These are phyloP conservation scores for Crithidia brevicula DNA, from an alignment of 208 protist genomes.

Conservation along the genomic window DNA sequence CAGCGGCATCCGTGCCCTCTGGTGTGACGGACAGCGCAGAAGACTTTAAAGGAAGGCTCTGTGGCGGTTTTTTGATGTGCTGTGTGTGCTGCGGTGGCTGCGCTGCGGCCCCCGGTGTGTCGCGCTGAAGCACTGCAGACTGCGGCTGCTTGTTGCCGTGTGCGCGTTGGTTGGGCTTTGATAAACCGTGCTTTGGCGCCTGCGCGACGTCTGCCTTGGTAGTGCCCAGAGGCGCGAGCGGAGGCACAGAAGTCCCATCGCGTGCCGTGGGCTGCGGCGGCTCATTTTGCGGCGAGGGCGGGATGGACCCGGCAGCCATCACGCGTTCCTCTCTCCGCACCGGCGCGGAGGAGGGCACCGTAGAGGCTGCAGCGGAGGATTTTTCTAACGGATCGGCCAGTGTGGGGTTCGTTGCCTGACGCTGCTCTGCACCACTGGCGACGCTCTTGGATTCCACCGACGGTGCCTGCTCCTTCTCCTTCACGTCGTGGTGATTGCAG, in stretches of 20 bases:
- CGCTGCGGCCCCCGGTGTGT: neutral
- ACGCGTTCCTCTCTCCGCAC: neutral
- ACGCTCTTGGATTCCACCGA: neutral
- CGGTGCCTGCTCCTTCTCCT: neutral
- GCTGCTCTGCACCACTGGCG: neutral
- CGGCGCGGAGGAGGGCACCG: neutral
- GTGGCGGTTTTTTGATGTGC: neutral
- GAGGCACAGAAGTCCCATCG: neutral
- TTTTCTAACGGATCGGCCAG: neutral
- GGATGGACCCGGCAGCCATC: neutral
- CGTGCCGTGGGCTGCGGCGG: conserved; percentile 8
- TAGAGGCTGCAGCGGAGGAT: neutral
- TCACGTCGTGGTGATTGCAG: conserved; percentile 36
- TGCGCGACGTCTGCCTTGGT: too few relatives aligned
- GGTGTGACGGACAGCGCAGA: neutral
- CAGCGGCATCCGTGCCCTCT: neutral
- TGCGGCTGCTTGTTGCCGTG: neutral
- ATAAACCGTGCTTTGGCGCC: too few relatives aligned
- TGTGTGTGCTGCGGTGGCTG: neutral
- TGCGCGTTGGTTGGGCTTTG: neutral
- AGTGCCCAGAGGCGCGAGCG: too few relatives aligned
- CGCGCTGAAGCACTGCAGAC: neutral
- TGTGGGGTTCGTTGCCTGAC: too few relatives aligned
- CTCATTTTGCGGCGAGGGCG: neutral
- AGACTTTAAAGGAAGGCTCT: neutral